Evolutionary conservation across 2,329 filamentous ascomycete genomes (phyloP).

Genomic region (Clonostachys sp.): DNA sequence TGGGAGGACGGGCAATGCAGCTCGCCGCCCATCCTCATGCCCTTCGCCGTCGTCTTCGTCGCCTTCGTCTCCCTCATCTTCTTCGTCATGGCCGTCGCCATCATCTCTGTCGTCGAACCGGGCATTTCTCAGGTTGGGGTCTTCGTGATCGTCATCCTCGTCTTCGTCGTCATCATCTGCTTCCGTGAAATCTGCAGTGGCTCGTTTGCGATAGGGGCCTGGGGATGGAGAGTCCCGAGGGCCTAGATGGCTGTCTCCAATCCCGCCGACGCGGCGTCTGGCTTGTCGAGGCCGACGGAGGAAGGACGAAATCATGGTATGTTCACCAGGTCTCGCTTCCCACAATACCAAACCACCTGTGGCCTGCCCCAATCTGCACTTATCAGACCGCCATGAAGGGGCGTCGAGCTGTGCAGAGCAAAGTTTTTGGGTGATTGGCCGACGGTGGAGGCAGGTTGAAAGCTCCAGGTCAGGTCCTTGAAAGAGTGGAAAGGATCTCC

Average conservation of each 20-base stretch:
- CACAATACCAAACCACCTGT: no score
- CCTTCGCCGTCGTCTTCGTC: conserved; percentile 37
- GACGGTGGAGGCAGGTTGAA: no score
- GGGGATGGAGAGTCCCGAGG: not conserved
- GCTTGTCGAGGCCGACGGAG: conserved; percentile 23
- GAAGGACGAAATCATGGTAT: conserved; percentile 29
- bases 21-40: conserved; percentile 19
- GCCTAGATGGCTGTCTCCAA: no score
- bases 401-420: no score
- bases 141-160: conserved; percentile 33
- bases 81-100: conserved; percentile 45
- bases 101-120: conserved; percentile 15
- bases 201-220: conserved; percentile 31
- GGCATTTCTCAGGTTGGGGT: not conserved
- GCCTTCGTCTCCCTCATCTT: conserved; percentile 37
- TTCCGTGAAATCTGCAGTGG: conserved; percentile 62
- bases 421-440: no score
- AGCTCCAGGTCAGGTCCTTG: no score
- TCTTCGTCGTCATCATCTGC: conserved; percentile 48
- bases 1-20: conserved; percentile 50
- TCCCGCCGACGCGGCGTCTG: conserved; percentile 19
- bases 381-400: no score
- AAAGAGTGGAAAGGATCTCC: no score
- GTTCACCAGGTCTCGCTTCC: not conserved
- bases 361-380: no score